Percentiles rank a stretch among this genome's conserved stretches.
Conservation (phyloP, 371 early-diverging fungal genomes). For the Amoeboradix gromovi region DNA sequence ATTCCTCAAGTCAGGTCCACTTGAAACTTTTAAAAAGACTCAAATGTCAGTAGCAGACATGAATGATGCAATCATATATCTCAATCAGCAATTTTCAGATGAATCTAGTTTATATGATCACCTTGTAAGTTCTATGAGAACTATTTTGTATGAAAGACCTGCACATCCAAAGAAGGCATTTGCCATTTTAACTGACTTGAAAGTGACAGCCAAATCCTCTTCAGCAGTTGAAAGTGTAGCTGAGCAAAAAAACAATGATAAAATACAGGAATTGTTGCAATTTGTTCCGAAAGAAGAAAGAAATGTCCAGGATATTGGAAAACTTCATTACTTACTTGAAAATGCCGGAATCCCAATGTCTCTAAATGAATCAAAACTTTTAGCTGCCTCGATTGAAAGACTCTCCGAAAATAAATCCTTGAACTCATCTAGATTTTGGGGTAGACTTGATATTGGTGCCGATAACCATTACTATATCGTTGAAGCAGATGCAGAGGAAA, state of each 20-base stretch:
- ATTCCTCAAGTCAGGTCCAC: too few relatives aligned
- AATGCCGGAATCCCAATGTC: constrained; percentile 5
- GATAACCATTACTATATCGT: constrained; percentile 17
- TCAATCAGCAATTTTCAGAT: background rate
- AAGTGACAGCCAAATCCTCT: background rate
- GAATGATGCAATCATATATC: background rate
- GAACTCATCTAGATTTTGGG: constrained; percentile 20
- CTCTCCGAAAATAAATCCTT: constrained; percentile 15
- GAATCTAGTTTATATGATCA: background rate
- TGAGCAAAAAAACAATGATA: background rate
- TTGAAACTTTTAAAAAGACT: background rate
- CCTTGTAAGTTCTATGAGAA: background rate
- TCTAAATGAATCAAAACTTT: constrained; percentile 14
- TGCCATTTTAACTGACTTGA: background rate
- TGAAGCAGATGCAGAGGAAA: constrained; percentile 17
- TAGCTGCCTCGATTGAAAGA: constrained; percentile 14
- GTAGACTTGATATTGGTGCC: constrained; percentile 13
- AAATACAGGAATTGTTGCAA: background rate
- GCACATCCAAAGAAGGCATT: background rate
- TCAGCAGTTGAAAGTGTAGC: background rate
- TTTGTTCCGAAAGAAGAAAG: background rate
- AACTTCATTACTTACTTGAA: background rate
- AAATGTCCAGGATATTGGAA: background rate
- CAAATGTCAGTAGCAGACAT: background rate
- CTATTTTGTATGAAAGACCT: background rate